These are phyloP conservation scores for Leucaena leucocephala DNA, from an alignment of 306 rosid species.

Conservation along the genomic window DNA sequence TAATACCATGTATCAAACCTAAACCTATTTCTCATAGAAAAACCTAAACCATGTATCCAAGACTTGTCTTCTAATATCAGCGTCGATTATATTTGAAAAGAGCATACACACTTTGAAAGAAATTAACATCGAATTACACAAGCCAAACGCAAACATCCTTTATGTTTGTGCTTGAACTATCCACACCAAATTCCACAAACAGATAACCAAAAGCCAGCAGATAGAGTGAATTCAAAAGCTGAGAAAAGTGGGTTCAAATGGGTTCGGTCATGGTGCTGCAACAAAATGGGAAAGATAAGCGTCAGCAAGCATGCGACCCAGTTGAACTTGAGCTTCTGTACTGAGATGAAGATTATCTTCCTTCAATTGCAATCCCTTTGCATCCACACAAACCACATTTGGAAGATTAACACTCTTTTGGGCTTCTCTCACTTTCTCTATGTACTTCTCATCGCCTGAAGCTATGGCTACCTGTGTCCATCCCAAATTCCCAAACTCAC, in stretches of 20 bases:
- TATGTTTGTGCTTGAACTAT: neutral
- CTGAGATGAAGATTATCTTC: conserved; percentile 78
- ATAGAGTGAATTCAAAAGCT: neutral
- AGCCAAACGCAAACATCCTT: neutral
- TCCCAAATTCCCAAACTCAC: neutral
- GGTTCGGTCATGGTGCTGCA: neutral
- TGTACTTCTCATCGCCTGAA: conserved; percentile 49
- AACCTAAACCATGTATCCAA: too few relatives aligned
- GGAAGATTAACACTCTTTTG: conserved; percentile 57
- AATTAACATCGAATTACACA: neutral
- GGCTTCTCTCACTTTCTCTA: conserved; percentile 71
- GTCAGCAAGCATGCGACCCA: conserved; percentile 73
- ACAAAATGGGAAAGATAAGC: conserved; percentile 64
- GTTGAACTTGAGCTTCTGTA: conserved; percentile 56
- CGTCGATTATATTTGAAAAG: neutral
- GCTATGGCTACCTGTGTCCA: conserved; percentile 53
- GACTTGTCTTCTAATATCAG: too few relatives aligned
- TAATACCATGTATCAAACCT: too few relatives aligned
- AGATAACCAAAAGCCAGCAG: neutral
- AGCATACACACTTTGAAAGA: neutral
- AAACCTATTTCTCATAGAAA: too few relatives aligned
- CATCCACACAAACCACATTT: conserved; percentile 72
- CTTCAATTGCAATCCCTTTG: conserved; percentile 64
- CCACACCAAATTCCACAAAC: neutral
- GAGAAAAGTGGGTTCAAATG: neutral